phyloP scores from a whole-genome alignment of 768 basidiomycete genomes.

The Suillus brevipes region DNA sequence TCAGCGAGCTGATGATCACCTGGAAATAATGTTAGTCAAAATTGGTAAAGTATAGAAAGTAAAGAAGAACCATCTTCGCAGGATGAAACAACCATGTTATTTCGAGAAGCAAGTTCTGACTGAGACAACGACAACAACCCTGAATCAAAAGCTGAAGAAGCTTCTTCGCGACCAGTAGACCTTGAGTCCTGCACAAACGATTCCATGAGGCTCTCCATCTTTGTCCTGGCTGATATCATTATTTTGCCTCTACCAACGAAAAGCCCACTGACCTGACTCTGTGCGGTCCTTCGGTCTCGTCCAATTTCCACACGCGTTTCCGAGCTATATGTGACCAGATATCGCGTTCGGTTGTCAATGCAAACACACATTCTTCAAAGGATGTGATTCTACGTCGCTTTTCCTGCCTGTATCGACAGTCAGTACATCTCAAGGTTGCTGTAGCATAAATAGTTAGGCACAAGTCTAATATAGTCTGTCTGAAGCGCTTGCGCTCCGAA shows the following conservation, averaged over 20 bases:
- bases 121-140: neutral
- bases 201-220: slow-evolving; percentile 65
- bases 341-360: slow-evolving; percentile 74
- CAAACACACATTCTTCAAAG: slow-evolving; percentile 59
- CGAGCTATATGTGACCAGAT: slow-evolving; percentile 67
- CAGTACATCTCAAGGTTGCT: neutral
- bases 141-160: neutral
- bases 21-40: slow-evolving; percentile 4
- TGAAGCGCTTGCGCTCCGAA: slow-evolving; percentile 70
- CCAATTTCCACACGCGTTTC: slow-evolving; percentile 68
- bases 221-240: slow-evolving; percentile 51
- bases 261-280: slow-evolving; percentile 63
- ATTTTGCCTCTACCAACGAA: neutral
- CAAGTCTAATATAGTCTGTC: slow-evolving; percentile 76
- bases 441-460: slow-evolving; percentile 26
- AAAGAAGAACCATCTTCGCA: neutral
- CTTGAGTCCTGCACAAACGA: slow-evolving; percentile 14
- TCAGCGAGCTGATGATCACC: slow-evolving; percentile 64
- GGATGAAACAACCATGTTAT: neutral
- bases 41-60: neutral
- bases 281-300: slow-evolving; percentile 91
- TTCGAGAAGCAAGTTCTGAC: neutral
- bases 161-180: neutral
- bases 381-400: slow-evolving; percentile 66
- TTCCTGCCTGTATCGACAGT: slow-evolving; percentile 59